A percentile compares a stretch with the other conserved stretches of the same genome.
Evolutionary conservation across 2,329 filamentous ascomycete species (phyloP).

Genomic region (Aspergillus pseudoglaucus): DNA sequence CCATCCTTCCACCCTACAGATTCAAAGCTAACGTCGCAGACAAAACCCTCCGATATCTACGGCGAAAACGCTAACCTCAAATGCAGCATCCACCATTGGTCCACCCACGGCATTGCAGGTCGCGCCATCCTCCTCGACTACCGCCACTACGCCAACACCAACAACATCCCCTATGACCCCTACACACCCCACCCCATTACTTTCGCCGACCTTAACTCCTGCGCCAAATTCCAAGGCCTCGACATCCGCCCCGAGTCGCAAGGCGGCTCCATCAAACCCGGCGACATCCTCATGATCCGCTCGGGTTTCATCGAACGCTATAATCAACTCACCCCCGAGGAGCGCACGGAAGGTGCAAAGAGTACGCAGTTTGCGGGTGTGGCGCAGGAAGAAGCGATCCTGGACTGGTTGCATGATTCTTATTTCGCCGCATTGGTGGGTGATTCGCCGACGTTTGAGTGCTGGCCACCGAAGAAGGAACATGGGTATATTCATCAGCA

Average conservation of each 20-base stretch:
- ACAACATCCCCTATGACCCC: constrained; percentile 47
- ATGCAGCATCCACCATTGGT: constrained; percentile 40
- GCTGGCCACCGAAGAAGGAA: constrained; percentile 46
- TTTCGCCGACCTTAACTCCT: constrained; percentile 49
- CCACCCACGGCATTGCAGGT: constrained; percentile 36
- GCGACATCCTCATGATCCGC: constrained; percentile 61
- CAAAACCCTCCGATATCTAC: constrained; percentile 29
- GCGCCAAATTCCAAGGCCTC: constrained; percentile 54
- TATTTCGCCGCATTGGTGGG: constrained; percentile 61
- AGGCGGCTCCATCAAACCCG: constrained; percentile 51
- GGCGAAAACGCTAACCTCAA: constrained; percentile 29
- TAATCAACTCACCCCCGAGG: constrained; percentile 37
- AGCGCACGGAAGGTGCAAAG: constrained; percentile 25
- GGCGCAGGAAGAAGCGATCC: constrained; percentile 49
- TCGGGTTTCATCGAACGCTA: constrained; percentile 58
- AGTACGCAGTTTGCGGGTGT: constrained; percentile 44
- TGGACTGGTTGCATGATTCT: constrained; percentile 63
- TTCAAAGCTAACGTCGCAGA: constrained; percentile 12
- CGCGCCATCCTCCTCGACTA: constrained; percentile 40
- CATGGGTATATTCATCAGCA: constrained; percentile 34
- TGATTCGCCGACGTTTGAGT: constrained; percentile 59
- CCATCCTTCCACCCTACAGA: neutral
- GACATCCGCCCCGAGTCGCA: constrained; percentile 52
- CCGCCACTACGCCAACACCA: constrained; percentile 42
- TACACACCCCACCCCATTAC: constrained; percentile 50